Conservation (phyloP, 2,329 filamentous ascomycete genomes). For the Periconia digitata region DNA sequence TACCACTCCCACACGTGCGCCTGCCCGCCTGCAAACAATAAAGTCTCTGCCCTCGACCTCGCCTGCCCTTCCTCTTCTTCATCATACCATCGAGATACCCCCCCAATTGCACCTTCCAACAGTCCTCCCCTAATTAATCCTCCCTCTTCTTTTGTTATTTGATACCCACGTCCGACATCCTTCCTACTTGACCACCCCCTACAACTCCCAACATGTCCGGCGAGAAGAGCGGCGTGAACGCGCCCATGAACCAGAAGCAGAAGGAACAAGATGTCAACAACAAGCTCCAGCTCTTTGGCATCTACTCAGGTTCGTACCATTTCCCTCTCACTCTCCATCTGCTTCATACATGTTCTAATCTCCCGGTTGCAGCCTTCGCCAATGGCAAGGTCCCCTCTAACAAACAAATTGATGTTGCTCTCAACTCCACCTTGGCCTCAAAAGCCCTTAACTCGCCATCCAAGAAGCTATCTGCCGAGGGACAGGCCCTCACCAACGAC, state of each 20-base stretch:
- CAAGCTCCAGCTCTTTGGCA: conserved; percentile 95
- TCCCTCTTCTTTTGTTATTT: conserved; percentile 1
- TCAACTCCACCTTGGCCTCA: conserved; percentile 83
- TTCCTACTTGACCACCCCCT: background rate
- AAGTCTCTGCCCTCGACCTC: background rate
- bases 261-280: conserved; percentile 86
- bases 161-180: conserved; percentile 13
- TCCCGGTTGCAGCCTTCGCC: conserved; percentile 69
- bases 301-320: conserved; percentile 63
- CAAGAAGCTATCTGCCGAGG: conserved; percentile 77
- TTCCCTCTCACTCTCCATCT: background rate
- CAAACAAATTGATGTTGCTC: conserved; percentile 90
- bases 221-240: conserved; percentile 59
- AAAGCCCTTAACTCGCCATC: conserved; percentile 70
- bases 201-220: conserved; percentile 8
- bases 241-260: conserved; percentile 69
- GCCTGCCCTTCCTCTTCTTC: conserved; percentile 1
- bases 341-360: background rate
- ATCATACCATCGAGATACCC: conserved; percentile 6
- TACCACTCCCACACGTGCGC: background rate
- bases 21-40: conserved; percentile 3
- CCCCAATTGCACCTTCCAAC: background rate
- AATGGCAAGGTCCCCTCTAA: conserved; percentile 92
- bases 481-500: conserved; percentile 75
- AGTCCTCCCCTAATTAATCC: background rate